Percentiles rank a stretch among this genome's conserved stretches.
Conservation (phyloP, 1,284 basidiomycete genomes). For the Papiliotrema laurentii region DNA sequence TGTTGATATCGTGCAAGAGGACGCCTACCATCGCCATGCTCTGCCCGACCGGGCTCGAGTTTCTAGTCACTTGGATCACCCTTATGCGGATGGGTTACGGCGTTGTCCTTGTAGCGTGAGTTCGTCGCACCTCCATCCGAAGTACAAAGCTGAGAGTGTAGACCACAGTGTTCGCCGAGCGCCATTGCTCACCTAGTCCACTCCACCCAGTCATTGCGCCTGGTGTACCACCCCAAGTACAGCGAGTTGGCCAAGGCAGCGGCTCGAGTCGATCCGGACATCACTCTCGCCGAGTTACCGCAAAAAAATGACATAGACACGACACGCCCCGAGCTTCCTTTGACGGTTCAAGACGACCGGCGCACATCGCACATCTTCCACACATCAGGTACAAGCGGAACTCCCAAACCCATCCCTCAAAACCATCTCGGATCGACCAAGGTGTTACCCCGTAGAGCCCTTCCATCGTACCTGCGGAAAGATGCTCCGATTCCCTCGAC, state of each 20-base stretch:
- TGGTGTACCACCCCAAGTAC: slow-evolving; percentile 42
- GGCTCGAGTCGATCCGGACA: neutral
- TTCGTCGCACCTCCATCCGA: neutral
- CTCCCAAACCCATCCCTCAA: slow-evolving; percentile 46
- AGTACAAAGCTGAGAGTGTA: slow-evolving; percentile 1
- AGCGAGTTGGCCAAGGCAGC: slow-evolving; percentile 21
- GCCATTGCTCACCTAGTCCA: slow-evolving; percentile 40
- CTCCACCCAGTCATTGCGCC: slow-evolving; percentile 26
- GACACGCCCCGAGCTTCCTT: no score
- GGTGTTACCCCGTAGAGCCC: slow-evolving; percentile 32
- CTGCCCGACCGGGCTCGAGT: slow-evolving; percentile 46
- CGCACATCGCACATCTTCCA: slow-evolving; percentile 47
- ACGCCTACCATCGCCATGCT: slow-evolving; percentile 33
- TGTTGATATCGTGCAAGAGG: no score
- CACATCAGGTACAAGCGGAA: slow-evolving; percentile 47
- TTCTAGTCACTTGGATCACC: slow-evolving; percentile 44
- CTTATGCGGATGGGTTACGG: slow-evolving; percentile 45
- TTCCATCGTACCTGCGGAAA: slow-evolving; percentile 15
- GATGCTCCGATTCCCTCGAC: neutral
- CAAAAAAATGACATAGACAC: no score
- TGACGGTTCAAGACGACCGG: no score
- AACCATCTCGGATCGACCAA: slow-evolving; percentile 26
- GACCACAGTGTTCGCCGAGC: slow-evolving; percentile 44
- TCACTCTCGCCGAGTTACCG: neutral
- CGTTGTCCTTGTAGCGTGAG: slow-evolving; percentile 47